Percentiles rank a stretch among this genome's conserved stretches.
Conservation (phyloP, 2,329 filamentous ascomycete species). For the Remersonia thermophila region DNA sequence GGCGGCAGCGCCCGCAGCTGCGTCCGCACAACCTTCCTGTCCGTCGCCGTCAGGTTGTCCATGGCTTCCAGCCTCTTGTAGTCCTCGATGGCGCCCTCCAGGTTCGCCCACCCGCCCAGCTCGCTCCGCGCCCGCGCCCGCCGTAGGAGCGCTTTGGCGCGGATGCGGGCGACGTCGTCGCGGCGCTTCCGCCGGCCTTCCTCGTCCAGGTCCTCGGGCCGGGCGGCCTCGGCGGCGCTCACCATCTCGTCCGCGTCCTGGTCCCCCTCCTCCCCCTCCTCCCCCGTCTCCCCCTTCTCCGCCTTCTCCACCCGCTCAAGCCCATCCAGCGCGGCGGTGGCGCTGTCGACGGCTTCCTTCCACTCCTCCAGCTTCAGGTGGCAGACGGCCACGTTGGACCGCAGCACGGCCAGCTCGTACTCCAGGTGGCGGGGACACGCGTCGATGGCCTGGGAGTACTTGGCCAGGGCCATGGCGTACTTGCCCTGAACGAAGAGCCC, state of each 20-base stretch:
- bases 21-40: conserved; percentile 53
- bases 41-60: conserved; percentile 49
- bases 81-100: conserved; percentile 68
- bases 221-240: conserved; percentile 39
- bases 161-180: conserved; percentile 62
- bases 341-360: conserved; percentile 67
- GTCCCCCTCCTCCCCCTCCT: no score
- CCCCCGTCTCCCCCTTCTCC: conserved; percentile 27
- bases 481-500: conserved; percentile 59
- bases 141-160: conserved; percentile 70
- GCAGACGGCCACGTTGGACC: conserved; percentile 82
- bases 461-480: conserved; percentile 66
- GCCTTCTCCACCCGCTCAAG: conserved; percentile 51
- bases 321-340: conserved; percentile 58
- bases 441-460: conserved; percentile 68
- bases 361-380: conserved; percentile 75
- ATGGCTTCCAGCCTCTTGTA: conserved; percentile 56
- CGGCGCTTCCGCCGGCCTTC: conserved; percentile 27
- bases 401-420: conserved; percentile 77
- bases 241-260: no score
- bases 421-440: conserved; percentile 74
- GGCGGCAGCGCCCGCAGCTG: conserved; percentile 56
- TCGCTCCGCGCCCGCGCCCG: conserved; percentile 62
- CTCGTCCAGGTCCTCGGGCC: conserved; percentile 18
- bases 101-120: conserved; percentile 63